Base-by-base conservation (phyloP, 768 basidiomycete species). In the Grammothele lineata region DNA sequence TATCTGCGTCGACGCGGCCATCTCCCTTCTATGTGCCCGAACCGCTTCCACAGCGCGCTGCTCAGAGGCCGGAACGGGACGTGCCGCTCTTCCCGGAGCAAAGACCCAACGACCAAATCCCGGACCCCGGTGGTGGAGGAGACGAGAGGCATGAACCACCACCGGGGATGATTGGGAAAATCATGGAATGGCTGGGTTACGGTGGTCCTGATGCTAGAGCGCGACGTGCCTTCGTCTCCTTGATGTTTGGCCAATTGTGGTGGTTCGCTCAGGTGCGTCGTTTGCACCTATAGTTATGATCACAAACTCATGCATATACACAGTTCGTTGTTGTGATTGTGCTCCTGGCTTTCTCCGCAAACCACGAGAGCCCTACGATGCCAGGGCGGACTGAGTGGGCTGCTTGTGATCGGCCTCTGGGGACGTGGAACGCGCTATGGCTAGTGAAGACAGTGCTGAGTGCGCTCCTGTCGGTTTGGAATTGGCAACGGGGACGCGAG, bases 351-450 rank as follows among this genome's bases (percentile, higher is more conserved):
- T 62, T 76, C 26, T 73, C 77, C 5, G 72, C 77, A 0, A 61
- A 66, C 23, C 67, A 68, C 21, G 66, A 67, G 52, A 83, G 78
- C 52, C 77, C 76, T 2, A 68, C 63, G 0, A 38, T 69, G 30
- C 60, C 63, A 2, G 51, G 46, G 3, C 43, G 67, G 33, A 74
- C 70, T 39, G 85, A 87, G 65, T 84, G 84, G 71, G 55, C 65
- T 21, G 81, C 81, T 0, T 87, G 85, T 53, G 70, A 70, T 36
- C 73, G 78, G 15, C 85, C 85, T 7, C 62, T 87, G 21, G 85
- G 86, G 5, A 65, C 70, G 2, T 87, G 85, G 85, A 75, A 81
- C 42, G 70, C 72, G 27, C 66, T 87, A 4, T 87, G 85, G 85
- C 61, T 81, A 21, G 66, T 72, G 17, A 70, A 81, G 42, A 75